phyloP scores from a whole-genome alignment of 73 alveolate species.

The Paramecium octaurelia region DNA sequence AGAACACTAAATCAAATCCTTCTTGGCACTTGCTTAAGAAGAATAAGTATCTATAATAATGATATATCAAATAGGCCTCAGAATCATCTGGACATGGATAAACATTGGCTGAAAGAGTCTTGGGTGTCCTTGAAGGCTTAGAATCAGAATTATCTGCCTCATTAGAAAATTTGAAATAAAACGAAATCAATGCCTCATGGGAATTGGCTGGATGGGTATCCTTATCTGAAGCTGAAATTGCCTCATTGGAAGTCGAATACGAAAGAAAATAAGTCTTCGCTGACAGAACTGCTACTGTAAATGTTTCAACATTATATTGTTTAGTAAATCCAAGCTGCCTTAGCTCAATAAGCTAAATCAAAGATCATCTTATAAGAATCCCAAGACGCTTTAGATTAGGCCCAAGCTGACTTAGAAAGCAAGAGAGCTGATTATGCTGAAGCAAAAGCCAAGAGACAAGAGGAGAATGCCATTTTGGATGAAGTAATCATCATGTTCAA shows the following conservation, averaged over 20 bases:
- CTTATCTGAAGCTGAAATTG: conserved; percentile 51
- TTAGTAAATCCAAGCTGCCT: conserved; percentile 39
- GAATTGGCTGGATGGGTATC: conserved; percentile 49
- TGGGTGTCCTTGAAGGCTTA: background rate
- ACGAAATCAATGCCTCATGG: conserved; percentile 50
- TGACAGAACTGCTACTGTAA: conserved; percentile 51
- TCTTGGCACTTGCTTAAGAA: conserved; percentile 46
- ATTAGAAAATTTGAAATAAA: conserved; percentile 24
- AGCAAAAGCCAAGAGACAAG: conserved; percentile 45
- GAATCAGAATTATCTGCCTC: background rate
- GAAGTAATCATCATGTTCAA: conserved; percentile 51
- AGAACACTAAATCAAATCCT: conserved; percentile 28
- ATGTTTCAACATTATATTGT: background rate
- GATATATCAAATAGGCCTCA: background rate
- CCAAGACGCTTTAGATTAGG: conserved; percentile 38
- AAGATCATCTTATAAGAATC: conserved; percentile 45
- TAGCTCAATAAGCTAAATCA: conserved; percentile 38
- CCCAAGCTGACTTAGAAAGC: conserved; percentile 33
- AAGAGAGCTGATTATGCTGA: conserved; percentile 34
- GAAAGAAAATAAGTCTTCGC: conserved; percentile 53
- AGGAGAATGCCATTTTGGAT: conserved; percentile 44
- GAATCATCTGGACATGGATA: background rate
- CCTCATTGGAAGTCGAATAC: conserved; percentile 21
- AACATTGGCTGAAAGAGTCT: conserved; percentile 44
- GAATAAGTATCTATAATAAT: background rate